Evolutionary conservation across 345 rosid genomes (phyloP), one percentile per base, ranked within the genome.

Genomic region (Turnera subulata): DNA sequence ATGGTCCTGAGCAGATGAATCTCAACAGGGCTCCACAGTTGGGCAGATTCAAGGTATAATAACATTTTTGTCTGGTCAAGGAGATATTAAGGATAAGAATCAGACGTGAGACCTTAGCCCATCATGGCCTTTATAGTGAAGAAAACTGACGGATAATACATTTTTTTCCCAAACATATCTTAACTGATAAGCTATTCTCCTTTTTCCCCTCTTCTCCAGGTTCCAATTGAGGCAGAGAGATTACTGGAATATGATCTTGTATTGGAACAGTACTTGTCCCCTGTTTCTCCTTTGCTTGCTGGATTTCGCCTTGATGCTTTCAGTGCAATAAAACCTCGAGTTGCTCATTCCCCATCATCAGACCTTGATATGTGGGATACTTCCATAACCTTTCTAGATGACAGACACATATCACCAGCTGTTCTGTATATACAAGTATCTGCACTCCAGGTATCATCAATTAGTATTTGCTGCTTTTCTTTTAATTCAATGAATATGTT

Each of bases 231-330:
- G 78, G 67, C 63, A 18, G 99, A 89, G 81, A 81, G 84, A 72
- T 76, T 74, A 58, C 64, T 85, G 82, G 80, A 73, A 53, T 78
- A 78, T 35, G 92, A 85, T 73, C 81, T 89, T 58, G 65, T 69
- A 66, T 60, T 93, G 78, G 99, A 93, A 76, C 91, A 82, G 61
- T 75, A 79, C 76, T 65, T 87, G 42, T 85, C 87, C 68, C 91
- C 96, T 43, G 74, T 74, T 61, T 89, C 97, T 49, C 99, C 99
- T 63, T 50, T 57, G 61, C 77, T 84, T 38, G 82, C 80, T 39
- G 97, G 99, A 44, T 89, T 93, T 57, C 97, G 97, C 44, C 61
- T 93, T 47, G 99, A 93, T 52, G 85, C 94, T 26, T 87, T 93
- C 55, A 59, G 56, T 60, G 92, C 84, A 50, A 89, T 93, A 70